Conservation (phyloP, 2,329 filamentous ascomycete species). For the Ambrosiella cleistominuta region DNA sequence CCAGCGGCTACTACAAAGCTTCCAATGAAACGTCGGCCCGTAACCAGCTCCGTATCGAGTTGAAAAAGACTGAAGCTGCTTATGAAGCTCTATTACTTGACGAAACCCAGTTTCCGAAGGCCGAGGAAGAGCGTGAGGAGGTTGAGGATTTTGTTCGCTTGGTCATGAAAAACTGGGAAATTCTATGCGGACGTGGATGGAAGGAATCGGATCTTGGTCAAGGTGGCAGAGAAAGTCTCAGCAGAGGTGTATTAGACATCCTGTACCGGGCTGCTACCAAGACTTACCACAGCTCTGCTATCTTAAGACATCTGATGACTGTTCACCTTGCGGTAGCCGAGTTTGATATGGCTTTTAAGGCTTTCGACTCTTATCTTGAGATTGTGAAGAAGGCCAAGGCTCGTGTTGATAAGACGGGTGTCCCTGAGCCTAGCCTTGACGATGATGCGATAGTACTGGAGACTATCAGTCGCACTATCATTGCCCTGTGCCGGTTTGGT, state of each 20-base stretch:
- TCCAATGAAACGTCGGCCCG: conserved; percentile 36
- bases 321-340: conserved; percentile 78
- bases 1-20: conserved; percentile 28
- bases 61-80: conserved; percentile 59
- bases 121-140: conserved; percentile 59
- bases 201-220: conserved; percentile 62
- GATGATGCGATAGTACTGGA: conserved; percentile 58
- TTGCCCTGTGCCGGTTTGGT: conserved; percentile 68
- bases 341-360: conserved; percentile 78
- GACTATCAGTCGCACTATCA: conserved; percentile 65
- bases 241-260: conserved; percentile 64
- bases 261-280: conserved; percentile 82
- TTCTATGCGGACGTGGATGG: conserved; percentile 68
- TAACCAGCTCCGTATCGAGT: conserved; percentile 52
- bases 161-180: conserved; percentile 69
- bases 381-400: conserved; percentile 75
- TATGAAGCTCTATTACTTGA: conserved; percentile 66
- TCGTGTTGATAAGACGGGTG: conserved; percentile 60
- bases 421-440: conserved; percentile 55
- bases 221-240: conserved; percentile 59
- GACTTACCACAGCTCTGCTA: conserved; percentile 85
- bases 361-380: conserved; percentile 81
- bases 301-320: conserved; percentile 70
- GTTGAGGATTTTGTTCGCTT: conserved; percentile 68
- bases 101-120: conserved; percentile 70